A percentile compares a stretch with the other conserved stretches of the same genome.
Conservation (phyloP, 768 basidiomycete species). For the Pleurotus tuoliensis region DNA sequence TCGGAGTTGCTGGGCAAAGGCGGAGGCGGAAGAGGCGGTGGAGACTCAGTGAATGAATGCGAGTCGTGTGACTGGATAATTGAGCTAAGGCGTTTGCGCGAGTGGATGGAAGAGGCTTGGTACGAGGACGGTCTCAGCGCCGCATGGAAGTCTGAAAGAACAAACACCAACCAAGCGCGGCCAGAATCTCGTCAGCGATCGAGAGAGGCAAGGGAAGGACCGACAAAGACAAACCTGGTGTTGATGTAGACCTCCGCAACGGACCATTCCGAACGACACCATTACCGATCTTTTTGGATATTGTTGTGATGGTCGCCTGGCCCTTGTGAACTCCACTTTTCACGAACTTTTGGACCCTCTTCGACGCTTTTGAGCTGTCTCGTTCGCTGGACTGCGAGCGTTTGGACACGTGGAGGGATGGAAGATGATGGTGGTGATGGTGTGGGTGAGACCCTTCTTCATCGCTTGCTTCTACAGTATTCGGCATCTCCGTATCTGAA, state of each 20-base stretch:
- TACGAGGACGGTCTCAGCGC: conserved; percentile 56
- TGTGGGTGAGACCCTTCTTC: conserved; percentile 9
- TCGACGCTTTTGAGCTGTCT: conserved; percentile 50
- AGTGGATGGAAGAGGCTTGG: conserved; percentile 83
- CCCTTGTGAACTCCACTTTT: conserved; percentile 73
- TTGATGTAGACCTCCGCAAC: conserved; percentile 59
- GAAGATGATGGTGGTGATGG: conserved; percentile 6
- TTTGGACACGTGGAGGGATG: conserved; percentile 16
- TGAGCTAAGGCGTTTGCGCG: conserved; percentile 57
- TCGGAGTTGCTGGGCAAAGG: conserved; percentile 33
- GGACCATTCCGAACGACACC: conserved; percentile 55
- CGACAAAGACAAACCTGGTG: conserved; percentile 48
- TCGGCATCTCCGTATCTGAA: conserved; percentile 1
- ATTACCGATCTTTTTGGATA: conserved; percentile 72
- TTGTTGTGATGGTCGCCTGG: conserved; percentile 67
- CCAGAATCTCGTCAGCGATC: no score
- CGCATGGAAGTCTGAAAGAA: conserved; percentile 59
- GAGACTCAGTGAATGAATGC: conserved; percentile 29
- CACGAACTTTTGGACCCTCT: conserved; percentile 73
- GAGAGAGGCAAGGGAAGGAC: no score
- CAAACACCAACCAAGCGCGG: no score
- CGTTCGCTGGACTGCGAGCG: conserved; percentile 37
- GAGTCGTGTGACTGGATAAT: conserved; percentile 35
- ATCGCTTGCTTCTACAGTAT: not conserved
- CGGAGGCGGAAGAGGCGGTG: conserved; percentile 40